phyloP scores from a whole-genome alignment of 805 yeast species.

The Lipomyces kockii region DNA sequence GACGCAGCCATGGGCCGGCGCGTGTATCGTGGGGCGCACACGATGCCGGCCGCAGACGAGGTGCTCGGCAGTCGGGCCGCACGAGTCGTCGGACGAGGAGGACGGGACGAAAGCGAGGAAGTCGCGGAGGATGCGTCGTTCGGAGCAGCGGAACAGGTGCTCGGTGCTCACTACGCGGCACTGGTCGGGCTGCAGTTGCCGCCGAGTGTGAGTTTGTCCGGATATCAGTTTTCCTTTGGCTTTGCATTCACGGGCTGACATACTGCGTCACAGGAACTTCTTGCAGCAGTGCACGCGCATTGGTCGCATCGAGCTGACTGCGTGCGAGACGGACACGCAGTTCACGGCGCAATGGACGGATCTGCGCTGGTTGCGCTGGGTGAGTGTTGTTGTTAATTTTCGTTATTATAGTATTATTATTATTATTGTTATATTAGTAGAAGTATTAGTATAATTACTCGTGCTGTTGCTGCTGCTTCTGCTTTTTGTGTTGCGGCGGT shows the following conservation, averaged over 20 bases:
- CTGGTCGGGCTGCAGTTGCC: constrained; percentile 3
- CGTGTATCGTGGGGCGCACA: neutral
- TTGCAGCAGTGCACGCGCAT: constrained; percentile 17
- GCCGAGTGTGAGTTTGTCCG: constrained; percentile 1
- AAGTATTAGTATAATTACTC: too few relatives aligned
- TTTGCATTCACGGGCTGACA: neutral
- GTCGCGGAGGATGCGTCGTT: neutral
- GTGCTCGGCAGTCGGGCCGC: constrained; percentile 2
- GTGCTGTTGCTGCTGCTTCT: neutral
- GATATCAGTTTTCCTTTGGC: too few relatives aligned
- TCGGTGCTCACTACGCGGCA: constrained; percentile 1
- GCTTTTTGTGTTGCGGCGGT: neutral
- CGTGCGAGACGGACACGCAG: constrained; percentile 5
- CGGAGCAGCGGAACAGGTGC: neutral
- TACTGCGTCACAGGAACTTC: constrained; percentile 12
- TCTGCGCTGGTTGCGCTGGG: constrained; percentile 29
- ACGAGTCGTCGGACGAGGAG: neutral
- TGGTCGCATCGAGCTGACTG: constrained; percentile 9
- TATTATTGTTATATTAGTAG: too few relatives aligned
- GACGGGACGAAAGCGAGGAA: neutral
- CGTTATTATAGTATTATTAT: too few relatives aligned
- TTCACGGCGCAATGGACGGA: constrained; percentile 19
- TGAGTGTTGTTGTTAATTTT: neutral
- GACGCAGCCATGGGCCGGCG: constrained; percentile 5
- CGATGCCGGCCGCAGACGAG: constrained; percentile 10